Base-by-base conservation (phyloP, 2,329 filamentous ascomycete species). In the Colletotrichum sp. region DNA sequence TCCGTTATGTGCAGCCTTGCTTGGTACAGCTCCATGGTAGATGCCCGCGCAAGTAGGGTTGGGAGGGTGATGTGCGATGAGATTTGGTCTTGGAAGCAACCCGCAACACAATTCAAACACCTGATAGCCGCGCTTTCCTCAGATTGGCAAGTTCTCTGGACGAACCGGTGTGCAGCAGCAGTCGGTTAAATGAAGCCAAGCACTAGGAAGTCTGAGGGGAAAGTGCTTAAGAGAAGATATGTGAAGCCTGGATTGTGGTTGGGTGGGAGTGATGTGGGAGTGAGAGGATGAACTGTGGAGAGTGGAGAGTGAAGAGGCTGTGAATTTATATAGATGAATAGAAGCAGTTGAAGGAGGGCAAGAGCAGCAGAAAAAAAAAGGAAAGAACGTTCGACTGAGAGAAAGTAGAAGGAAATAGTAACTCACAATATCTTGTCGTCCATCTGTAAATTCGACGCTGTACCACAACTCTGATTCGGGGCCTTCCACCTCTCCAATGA, bases 381-480 rank as follows among this genome's bases (percentile, higher is more conserved):
- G 55, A 34, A 65, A 58, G 57, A 71, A 18, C 34, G 32, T 13
- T 28, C 30, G 24, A 28, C 15, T 58, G 24, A n/a, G 36, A 38
- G 30, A 28, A 64, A 57, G 52, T 18, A n/a, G 30, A 64, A 18
- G 28, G 18, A 75, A 30, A n/a, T 8, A 32, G 8, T 6, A 15
- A 86, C 88, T 84, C 83, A 90, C 88, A 78, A 84, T 74, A 70
- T 88, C 84, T 77, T 85, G 78, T 66, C 84, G 83, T 28, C 88
- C 88, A 77, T 90, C 88, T 34, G 85, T 84, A 64, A 88, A 89
- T 74, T 88, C 87, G 13, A 87, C 82, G 6, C 78, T 80, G 58
- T 86, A 87, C 26, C 80, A 80, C 3, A 79, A 26, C 12, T 83
- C 78, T 10, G 77, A 74, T 16, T 81, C 79, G 2, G 78, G 78